These are phyloP conservation scores for Wickerhamomyces rabaulensis DNA, from an alignment of 805 yeast species.

Conservation along the genomic window DNA sequence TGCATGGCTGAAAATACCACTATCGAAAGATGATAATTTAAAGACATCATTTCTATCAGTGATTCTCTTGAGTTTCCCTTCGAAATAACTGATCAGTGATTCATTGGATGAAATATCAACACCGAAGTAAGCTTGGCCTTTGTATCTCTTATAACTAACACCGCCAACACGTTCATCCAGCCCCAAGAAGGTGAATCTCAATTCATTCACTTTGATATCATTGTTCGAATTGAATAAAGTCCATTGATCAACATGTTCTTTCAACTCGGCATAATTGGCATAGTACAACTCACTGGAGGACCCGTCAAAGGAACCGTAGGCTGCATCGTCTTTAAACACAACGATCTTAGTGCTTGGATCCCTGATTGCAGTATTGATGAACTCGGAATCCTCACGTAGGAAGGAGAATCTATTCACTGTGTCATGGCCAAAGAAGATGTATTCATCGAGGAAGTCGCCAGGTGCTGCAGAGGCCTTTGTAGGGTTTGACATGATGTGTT, in stretches of 20 bases:
- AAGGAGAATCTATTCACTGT: slow-evolving; percentile 55
- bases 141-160: slow-evolving; percentile 40
- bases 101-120: slow-evolving; percentile 38
- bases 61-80: neutral
- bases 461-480: neutral
- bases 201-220: slow-evolving; percentile 25
- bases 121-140: slow-evolving; percentile 61
- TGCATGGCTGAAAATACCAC: slow-evolving; percentile 73
- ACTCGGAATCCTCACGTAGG: slow-evolving; percentile 45
- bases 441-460: slow-evolving; percentile 4
- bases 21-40: slow-evolving; percentile 35
- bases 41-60: slow-evolving; percentile 15
- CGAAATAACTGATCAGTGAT: neutral
- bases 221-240: slow-evolving; percentile 4
- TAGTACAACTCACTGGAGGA: slow-evolving; percentile 2
- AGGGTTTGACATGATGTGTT: neutral
- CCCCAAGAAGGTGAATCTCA: slow-evolving; percentile 44
- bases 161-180: slow-evolving; percentile 35
- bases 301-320: slow-evolving; percentile 7
- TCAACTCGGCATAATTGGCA: slow-evolving; percentile 14
- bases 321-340: slow-evolving; percentile 28
- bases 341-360: slow-evolving; percentile 38
- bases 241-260: slow-evolving; percentile 12
- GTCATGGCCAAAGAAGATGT: slow-evolving; percentile 41
- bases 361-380: slow-evolving; percentile 35